Evolutionary conservation across 805 yeast species (phyloP), one percentile per base, ranked within the genome.

Genomic region (Metahyphopichia silvanorum): DNA sequence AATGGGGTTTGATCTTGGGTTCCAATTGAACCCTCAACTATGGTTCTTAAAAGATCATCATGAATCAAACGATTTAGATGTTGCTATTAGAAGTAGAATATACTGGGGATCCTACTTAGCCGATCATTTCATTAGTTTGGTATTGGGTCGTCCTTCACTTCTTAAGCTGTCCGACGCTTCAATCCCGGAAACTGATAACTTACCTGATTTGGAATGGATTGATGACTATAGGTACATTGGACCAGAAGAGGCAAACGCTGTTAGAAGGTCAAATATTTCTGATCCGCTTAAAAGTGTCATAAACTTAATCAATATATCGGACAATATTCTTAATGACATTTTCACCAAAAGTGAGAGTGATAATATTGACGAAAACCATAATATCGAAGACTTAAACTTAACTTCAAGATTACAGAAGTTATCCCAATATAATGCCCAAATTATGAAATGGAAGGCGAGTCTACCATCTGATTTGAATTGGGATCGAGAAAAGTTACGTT

Each of bases 71-170:
- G 64, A 69, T 20, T 64, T 77, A 31, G 80, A 77, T 42, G 61
- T 72, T 12, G 76, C 71, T 25, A 76, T 79, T 34, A 62, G 82
- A 37, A 69, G 77, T 31, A 58, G 86, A 37, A 74, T 79, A 8
- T 76, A 74, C 48, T 79, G 86, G 86, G 85, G 85, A 3, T 70
- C 79, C 31, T 79, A 72, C 49, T 58, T 78, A 35, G 80, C 79
- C 2, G 86, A 79, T 50, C 83, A 77, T 47, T 74, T 78, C 43
- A 74, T 78, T 21, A 72, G 81, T 46, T 55, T 78, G 22, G 58
- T 77, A 31, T 53, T 77, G 29, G 86, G 86, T 3, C 55, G 83
- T 32, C 81, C 82, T 0, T 69, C 80, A 0, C 55, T 71, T 1
- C 51, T 79, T 31, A 74, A 77, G 44, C 62, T 73, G 31, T 64